A percentile compares a stretch with the other conserved stretches of the same genome.
Evolutionary conservation across 1,139 yeast genomes (phyloP).

Genomic region (Nematodospora anomalae): DNA sequence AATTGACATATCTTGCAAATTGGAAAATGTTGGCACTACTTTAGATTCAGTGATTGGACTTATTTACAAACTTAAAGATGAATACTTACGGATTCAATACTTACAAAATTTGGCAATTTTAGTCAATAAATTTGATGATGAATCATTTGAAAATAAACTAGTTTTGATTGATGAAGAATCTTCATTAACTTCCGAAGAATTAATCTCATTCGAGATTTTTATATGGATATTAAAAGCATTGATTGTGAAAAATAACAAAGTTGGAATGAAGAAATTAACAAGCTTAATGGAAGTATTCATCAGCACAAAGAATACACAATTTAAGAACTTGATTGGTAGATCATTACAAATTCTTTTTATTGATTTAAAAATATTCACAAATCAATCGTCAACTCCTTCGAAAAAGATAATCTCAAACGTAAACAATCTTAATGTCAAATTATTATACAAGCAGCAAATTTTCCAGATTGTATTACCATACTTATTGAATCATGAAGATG

Average conservation of each 20-base stretch:
- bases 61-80: constrained; percentile 19
- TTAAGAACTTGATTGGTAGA: constrained; percentile 36
- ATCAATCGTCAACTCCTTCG: constrained; percentile 22
- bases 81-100: constrained; percentile 51
- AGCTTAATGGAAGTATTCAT: constrained; percentile 38
- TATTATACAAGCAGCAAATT: constrained; percentile 75
- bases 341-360: constrained; percentile 64
- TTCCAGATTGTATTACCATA: constrained; percentile 58
- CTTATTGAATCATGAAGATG: constrained; percentile 40
- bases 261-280: constrained; percentile 42
- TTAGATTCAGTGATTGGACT: constrained; percentile 21
- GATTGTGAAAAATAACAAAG: constrained; percentile 54
- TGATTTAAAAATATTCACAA: constrained; percentile 61
- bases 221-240: constrained; percentile 77
- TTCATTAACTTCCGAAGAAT: constrained; percentile 7
- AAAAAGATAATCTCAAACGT: constrained; percentile 46
- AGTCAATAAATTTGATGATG: constrained; percentile 45
- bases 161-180: constrained; percentile 1
- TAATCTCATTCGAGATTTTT: constrained; percentile 46
- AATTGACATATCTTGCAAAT: constrained; percentile 37
- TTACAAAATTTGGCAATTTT: constrained; percentile 58
- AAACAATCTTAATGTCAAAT: constrained; percentile 56
- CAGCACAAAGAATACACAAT: constrained; percentile 34
- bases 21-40: constrained; percentile 12
- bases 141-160: constrained; percentile 1